These are phyloP conservation scores for barley (Hordeum vulgare) DNA, from an alignment of 176 grass and related monocot genomes.

Conservation along the genomic window DNA sequence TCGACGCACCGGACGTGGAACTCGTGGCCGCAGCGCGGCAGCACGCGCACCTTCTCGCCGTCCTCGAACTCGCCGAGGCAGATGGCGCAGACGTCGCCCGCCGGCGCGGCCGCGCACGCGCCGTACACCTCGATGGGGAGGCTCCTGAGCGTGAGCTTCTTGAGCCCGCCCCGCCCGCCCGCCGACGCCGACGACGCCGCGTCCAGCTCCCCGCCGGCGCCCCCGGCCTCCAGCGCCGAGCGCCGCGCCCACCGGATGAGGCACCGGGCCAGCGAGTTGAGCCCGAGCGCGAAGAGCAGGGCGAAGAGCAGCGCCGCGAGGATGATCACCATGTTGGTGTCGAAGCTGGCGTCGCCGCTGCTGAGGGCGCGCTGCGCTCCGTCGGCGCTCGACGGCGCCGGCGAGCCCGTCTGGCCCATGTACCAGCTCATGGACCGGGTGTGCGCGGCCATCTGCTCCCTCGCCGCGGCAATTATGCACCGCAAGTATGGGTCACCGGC, in stretches of 20 bases:
- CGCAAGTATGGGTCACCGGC: not conserved
- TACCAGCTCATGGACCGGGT: conserved; percentile 31
- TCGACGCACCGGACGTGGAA: conserved; percentile 87
- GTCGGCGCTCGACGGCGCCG: conserved; percentile 4
- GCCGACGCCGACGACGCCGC: not conserved
- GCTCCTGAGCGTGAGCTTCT: conserved; percentile 51
- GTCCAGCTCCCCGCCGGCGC: not conserved
- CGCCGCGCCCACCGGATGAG: conserved; percentile 55
- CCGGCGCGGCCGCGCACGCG: conserved; percentile 15
- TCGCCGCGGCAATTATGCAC: conserved; percentile 14
- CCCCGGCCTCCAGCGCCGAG: not conserved
- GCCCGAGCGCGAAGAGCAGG: conserved; percentile 59
- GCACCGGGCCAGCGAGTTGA: conserved; percentile 70
- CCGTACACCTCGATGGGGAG: conserved; percentile 74
- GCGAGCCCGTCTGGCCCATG: conserved; percentile 12
- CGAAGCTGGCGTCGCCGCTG: conserved; percentile 57
- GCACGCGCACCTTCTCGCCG: conserved; percentile 73
- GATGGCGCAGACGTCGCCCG: conserved; percentile 67
- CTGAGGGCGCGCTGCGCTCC: conserved; percentile 36
- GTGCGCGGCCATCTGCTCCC: conserved; percentile 23
- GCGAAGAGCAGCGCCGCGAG: conserved; percentile 80
- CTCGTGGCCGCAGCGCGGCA: conserved; percentile 73
- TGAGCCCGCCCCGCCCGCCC: conserved; percentile 26
- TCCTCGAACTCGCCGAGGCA: conserved; percentile 87
- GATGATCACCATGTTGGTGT: conserved; percentile 97